A percentile compares a stretch with the other conserved stretches of the same genome.
These are phyloP conservation scores for Solanum stenotomum DNA, from an alignment of 257 asterid genomes.

Conservation along the genomic window DNA sequence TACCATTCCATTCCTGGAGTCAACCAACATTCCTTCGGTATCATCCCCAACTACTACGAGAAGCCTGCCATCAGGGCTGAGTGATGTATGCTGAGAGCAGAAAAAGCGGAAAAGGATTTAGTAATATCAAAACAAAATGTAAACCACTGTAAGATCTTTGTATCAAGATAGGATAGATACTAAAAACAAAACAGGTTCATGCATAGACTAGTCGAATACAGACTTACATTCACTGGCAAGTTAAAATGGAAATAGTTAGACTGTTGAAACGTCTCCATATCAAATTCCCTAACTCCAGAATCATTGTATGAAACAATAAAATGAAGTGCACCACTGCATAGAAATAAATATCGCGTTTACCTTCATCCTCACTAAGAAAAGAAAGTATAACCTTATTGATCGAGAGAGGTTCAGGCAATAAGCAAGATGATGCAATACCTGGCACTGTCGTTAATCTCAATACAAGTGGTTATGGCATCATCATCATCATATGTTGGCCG, in stretches of 20 bases:
- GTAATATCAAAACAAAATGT: background rate
- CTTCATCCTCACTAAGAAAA: background rate
- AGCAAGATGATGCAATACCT: constrained; percentile 32
- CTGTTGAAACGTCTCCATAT: constrained; percentile 71
- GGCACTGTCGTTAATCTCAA: constrained; percentile 57
- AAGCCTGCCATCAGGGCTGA: constrained; percentile 75
- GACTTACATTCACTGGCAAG: constrained; percentile 89
- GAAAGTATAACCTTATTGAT: background rate
- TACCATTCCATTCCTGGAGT: background rate
- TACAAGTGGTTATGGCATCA: constrained; percentile 68
- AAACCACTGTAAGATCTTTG: background rate
- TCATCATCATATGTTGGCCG: constrained; percentile 67
- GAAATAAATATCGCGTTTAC: constrained; percentile 16
- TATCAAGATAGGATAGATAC: background rate
- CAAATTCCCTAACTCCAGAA: constrained; percentile 73
- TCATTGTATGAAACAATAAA: constrained; percentile 83
- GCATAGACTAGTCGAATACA: background rate
- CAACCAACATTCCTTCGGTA: background rate
- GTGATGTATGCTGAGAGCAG: constrained; percentile 70
- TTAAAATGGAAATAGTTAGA: constrained; percentile 52
- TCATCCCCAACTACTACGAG: constrained; percentile 11
- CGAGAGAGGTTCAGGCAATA: background rate
- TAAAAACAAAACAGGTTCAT: background rate
- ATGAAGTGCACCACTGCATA: constrained; percentile 78
- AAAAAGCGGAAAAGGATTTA: background rate